Evolutionary conservation across 1,284 basidiomycete species (phyloP).

Genomic region (Heliocybe sulcata): DNA sequence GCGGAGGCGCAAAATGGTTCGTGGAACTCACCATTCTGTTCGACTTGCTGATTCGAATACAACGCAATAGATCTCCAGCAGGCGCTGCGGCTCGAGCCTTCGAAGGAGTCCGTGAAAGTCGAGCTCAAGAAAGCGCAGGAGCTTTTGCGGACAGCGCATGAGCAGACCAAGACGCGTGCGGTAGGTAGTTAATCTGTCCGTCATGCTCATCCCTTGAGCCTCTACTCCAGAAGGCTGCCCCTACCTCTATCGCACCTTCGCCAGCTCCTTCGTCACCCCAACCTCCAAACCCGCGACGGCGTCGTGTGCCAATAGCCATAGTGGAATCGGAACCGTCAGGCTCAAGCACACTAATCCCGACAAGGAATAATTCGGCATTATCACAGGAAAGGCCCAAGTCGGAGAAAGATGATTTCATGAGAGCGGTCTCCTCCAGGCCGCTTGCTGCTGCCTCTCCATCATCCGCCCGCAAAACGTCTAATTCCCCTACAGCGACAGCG

Average conservation of each 20-base stretch:
- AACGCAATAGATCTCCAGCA: slow-evolving; percentile 45
- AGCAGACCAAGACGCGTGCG: slow-evolving; percentile 22
- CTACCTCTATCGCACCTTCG: slow-evolving; percentile 13
- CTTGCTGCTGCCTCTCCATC: slow-evolving; percentile 10
- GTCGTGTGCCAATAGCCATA: slow-evolving; percentile 66
- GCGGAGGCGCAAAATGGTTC: slow-evolving; percentile 51
- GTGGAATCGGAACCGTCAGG: slow-evolving; percentile 32
- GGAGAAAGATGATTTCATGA: slow-evolving; percentile 19
- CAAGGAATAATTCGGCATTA: not conserved
- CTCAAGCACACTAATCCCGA: not conserved
- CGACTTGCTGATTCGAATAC: not conserved
- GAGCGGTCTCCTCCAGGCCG: slow-evolving; percentile 25
- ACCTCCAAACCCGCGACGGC: slow-evolving; percentile 27
- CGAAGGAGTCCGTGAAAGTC: slow-evolving; percentile 46
- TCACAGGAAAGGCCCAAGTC: not conserved
- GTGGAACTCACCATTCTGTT: not conserved
- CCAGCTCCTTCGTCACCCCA: slow-evolving; percentile 9
- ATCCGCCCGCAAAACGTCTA: slow-evolving; percentile 2
- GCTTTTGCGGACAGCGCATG: slow-evolving; percentile 25
- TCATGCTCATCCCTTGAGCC: slow-evolving; percentile 1
- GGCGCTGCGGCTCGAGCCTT: slow-evolving; percentile 48
- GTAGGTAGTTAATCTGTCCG: slow-evolving; percentile 6
- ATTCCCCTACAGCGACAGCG: slow-evolving; percentile 9
- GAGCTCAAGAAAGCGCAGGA: slow-evolving; percentile 44
- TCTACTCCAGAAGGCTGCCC: slow-evolving; percentile 7